Evolutionary conservation across 495 filamentous ascomycete genomes (phyloP).

Genomic region (Penicillium daleae): DNA sequence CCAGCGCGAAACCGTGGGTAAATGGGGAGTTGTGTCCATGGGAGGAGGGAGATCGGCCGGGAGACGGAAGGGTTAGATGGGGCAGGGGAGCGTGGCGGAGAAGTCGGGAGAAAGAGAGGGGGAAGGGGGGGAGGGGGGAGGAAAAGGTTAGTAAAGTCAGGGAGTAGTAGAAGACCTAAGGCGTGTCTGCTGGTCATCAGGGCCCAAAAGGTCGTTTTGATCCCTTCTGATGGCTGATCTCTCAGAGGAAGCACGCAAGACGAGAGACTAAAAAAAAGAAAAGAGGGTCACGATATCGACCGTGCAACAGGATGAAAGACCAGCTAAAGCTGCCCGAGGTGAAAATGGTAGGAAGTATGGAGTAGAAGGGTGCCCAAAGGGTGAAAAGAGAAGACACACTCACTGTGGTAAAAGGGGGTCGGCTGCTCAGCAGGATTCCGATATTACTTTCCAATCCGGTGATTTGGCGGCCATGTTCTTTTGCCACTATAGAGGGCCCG

Average conservation of each 20-base stretch:
- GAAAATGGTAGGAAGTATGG: neutral
- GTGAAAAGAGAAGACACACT: constrained; percentile 7
- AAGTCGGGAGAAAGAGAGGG: constrained; percentile 14
- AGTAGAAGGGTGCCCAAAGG: constrained; percentile 3
- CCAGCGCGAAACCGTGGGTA: constrained; percentile 18
- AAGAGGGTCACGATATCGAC: neutral
- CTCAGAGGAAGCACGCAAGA: constrained; percentile 1
- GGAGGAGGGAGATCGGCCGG: constrained; percentile 26
- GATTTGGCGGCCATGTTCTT: constrained; percentile 25
- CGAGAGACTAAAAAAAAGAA: constrained; percentile 12
- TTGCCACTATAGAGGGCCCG: constrained; percentile 28
- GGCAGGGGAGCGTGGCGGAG: constrained; percentile 20
- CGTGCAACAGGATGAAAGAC: neutral
- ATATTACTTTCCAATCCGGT: constrained; percentile 25
- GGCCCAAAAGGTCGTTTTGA: neutral
- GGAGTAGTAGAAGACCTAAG: neutral
- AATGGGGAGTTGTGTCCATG: constrained; percentile 17
- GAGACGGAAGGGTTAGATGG: constrained; percentile 14
- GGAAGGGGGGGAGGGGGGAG: neutral
- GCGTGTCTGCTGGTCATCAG: neutral
- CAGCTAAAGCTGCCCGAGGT: neutral
- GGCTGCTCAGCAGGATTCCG: constrained; percentile 16
- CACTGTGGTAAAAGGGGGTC: constrained; percentile 22
- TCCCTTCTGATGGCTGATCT: neutral
- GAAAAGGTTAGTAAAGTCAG: neutral